Conservation (phyloP, 805 yeast genomes). For the Schizosaccharomyces lindneri region DNA sequence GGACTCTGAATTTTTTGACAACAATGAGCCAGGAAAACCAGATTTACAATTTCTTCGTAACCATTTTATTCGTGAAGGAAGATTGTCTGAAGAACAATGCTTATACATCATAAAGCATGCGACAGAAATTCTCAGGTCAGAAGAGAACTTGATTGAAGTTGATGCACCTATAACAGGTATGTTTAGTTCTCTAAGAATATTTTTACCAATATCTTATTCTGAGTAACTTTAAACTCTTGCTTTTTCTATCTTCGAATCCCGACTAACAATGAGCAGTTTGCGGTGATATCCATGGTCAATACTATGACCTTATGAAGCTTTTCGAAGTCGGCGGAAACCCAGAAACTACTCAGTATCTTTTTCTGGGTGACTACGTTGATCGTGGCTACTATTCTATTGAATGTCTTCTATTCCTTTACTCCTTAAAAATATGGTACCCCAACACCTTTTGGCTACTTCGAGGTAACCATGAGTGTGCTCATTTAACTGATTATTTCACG, state of each 20-base stretch:
- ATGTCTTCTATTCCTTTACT: constrained; percentile 36
- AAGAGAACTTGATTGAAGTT: constrained; percentile 56
- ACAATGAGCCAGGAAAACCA: constrained; percentile 31
- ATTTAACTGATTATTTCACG: constrained; percentile 80
- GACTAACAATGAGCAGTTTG: constrained; percentile 18
- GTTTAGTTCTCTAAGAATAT: neutral
- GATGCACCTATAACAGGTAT: constrained; percentile 76
- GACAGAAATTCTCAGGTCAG: constrained; percentile 33
- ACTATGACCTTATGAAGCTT: constrained; percentile 64
- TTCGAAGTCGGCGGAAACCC: constrained; percentile 91
- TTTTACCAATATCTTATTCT: neutral
- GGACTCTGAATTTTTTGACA: constrained; percentile 40
- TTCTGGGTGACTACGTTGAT: constrained; percentile 87
- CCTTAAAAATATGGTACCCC: constrained; percentile 57
- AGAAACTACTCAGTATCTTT: constrained; percentile 44
- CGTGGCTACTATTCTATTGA: constrained; percentile 81
- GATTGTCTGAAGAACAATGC: constrained; percentile 48
- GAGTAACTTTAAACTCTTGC: too few relatives aligned
- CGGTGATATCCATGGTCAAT: constrained; percentile 96
- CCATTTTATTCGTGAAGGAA: constrained; percentile 62
- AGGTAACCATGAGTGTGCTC: constrained; percentile 89
- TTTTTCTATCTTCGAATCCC: neutral
- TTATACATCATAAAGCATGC: constrained; percentile 40
- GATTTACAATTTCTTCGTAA: constrained; percentile 42
- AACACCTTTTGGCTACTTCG: constrained; percentile 54